Evolutionary conservation across 768 basidiomycete genomes (phyloP).

Genomic region (Epithele typhae): DNA sequence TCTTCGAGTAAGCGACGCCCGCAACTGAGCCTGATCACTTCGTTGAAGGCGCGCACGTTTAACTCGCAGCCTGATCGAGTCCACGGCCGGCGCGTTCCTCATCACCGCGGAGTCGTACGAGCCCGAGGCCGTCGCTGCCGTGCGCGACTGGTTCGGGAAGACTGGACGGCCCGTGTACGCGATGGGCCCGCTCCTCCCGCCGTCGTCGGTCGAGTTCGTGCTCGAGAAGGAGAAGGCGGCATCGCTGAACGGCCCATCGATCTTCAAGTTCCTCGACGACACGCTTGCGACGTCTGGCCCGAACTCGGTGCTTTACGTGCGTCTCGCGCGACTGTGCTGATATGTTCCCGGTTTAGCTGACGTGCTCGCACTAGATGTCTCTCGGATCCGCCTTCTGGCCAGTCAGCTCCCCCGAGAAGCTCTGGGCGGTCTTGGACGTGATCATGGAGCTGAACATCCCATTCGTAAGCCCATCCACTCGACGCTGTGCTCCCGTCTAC

Average conservation of each 20-base stretch:
- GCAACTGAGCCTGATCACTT: too few relatives aligned
- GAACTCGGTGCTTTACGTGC: constrained; percentile 19
- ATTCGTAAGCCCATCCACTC: constrained; percentile 14
- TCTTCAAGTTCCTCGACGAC: constrained; percentile 14
- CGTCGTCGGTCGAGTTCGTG: not conserved
- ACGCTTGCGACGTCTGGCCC: constrained; percentile 12
- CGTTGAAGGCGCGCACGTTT: too few relatives aligned
- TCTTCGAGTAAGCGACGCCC: too few relatives aligned
- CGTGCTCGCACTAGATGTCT: constrained; percentile 12
- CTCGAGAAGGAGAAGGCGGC: constrained; percentile 7
- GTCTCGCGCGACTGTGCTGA: too few relatives aligned
- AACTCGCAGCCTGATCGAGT: not conserved
- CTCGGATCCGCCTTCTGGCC: constrained; percentile 24
- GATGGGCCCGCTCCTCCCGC: constrained; percentile 15
- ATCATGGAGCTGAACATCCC: constrained; percentile 19
- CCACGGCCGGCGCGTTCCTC: constrained; percentile 15
- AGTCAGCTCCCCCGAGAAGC: constrained; percentile 12
- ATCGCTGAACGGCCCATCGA: constrained; percentile 6
- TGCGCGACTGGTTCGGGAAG: constrained; percentile 12
- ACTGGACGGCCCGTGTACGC: constrained; percentile 10
- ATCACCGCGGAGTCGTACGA: constrained; percentile 15
- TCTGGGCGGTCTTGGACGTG: constrained; percentile 21
- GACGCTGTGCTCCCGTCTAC: not conserved
- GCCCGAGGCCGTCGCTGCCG: constrained; percentile 10
- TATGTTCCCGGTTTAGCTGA: too few relatives aligned